phyloP scores from a whole-genome alignment of 306 rosid genomes.

The Hippophae gyantsensis region DNA sequence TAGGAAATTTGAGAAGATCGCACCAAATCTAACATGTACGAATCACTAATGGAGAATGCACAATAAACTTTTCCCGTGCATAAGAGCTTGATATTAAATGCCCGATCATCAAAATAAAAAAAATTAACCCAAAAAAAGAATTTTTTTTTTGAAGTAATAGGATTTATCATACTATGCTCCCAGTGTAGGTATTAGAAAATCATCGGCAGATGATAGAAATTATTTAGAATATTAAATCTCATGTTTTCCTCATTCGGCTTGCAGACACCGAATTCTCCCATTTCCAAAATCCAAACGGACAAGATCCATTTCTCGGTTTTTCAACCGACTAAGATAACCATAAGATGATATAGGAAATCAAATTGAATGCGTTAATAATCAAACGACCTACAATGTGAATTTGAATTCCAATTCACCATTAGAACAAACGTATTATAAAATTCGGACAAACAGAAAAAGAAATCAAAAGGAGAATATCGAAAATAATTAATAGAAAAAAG shows the following conservation, averaged over 20 bases:
- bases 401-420: not conserved
- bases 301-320: not conserved
- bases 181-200: not conserved
- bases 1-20: no score
- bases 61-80: no score
- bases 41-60: no score
- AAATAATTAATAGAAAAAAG: not conserved
- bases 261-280: not conserved
- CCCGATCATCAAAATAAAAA: no score
- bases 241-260: not conserved
- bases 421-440: constrained; percentile 18
- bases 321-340: not conserved
- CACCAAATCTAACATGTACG: no score
- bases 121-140: no score
- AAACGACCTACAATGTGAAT: constrained; percentile 15
- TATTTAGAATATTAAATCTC: not conserved
- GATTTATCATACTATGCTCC: not conserved
- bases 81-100: no score
- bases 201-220: not conserved
- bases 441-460: constrained; percentile 5
- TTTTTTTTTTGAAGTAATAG: not conserved
- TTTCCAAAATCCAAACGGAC: not conserved
- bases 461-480: not conserved
- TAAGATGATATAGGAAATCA: not conserved
- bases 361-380: not conserved